Evolutionary conservation across 2,329 filamentous ascomycete species (phyloP), one percentile per base, ranked within the genome.

Genomic region (Aspergillus hiratsukae): DNA sequence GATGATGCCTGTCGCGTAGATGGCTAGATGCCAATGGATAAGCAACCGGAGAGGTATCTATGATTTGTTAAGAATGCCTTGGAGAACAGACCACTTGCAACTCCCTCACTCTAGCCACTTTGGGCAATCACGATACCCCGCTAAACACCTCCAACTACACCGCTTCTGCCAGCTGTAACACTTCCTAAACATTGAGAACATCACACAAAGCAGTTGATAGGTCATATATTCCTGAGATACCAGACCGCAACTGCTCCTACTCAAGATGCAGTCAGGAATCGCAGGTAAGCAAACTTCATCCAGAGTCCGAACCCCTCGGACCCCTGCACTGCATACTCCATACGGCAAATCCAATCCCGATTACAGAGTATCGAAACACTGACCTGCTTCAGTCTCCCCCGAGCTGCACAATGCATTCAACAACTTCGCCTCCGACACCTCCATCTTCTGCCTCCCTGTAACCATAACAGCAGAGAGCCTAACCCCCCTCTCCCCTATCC

Each of bases 181-280:
- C 60, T 58, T 48, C 56, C 54, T 50, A 28, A 48, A 48, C 27
- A 41, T 21, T 37, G 50, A 27, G 19, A 37, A 17, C 53, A 51
- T 45, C 35, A 31, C n/a, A 46, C 35, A 50, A 51, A 50, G 40
- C 49, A 40, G 35, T 49, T 46, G 53, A 58, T 55, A 54, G 54
- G 37, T 57, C 53, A 55, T 49, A 53, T 54, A 41, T 37, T 46
- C 56, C 7, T 37, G 56, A 25, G 45, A 41, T 29, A 50, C 46
- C 55, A 51, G 48, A 10, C 55, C 54, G 55, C 58, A 54, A 54
- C 54, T 60, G 40, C 61, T 63, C 58, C 58, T 21, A 49, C 53
- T 49, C 58, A 74, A 61, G 31, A 79, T 79, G 76, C 76, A 79
- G 71, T 79, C 76, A n/a, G 76, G 76, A 68, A 79, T 79, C 60